Evolutionary conservation across 257 asterid species (phyloP).

Genomic region (Salvia splendens): DNA sequence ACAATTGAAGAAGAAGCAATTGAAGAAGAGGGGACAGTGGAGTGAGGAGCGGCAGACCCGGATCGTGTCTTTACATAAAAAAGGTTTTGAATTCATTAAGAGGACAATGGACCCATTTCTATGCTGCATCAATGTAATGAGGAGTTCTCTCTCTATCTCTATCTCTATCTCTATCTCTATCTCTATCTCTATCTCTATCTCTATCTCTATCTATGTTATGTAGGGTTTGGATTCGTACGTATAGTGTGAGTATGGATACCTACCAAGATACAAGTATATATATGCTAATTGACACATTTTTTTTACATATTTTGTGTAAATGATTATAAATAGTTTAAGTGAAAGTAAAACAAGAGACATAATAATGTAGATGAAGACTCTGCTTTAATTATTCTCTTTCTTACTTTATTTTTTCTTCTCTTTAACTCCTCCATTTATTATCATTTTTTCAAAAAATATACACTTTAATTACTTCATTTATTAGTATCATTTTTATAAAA

Average conservation of each 20-base stretch:
- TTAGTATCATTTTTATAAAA: too few relatives aligned
- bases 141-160: slow-evolving; percentile 11
- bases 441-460: not conserved
- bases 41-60: slow-evolving; percentile 85
- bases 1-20: not conserved
- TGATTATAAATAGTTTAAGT: too few relatives aligned
- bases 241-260: not conserved
- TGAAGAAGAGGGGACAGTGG: slow-evolving; percentile 31
- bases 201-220: slow-evolving; percentile 26
- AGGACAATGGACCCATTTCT: slow-evolving; percentile 57
- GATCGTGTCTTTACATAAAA: slow-evolving; percentile 69
- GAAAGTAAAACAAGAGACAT: too few relatives aligned
- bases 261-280: too few relatives aligned
- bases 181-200: slow-evolving; percentile 27
- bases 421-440: too few relatives aligned
- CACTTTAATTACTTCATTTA: too few relatives aligned
- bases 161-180: slow-evolving; percentile 26
- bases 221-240: slow-evolving; percentile 37
- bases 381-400: too few relatives aligned
- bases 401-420: too few relatives aligned
- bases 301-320: too few relatives aligned
- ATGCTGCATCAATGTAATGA: slow-evolving; percentile 23
- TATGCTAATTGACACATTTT: too few relatives aligned
- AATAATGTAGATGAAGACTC: too few relatives aligned
- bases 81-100: slow-evolving; percentile 52